Percentiles rank a stretch among this genome's conserved stretches.
These are phyloP conservation scores for Brassica incana DNA, from an alignment of 345 rosid species.

Conservation along the genomic window DNA sequence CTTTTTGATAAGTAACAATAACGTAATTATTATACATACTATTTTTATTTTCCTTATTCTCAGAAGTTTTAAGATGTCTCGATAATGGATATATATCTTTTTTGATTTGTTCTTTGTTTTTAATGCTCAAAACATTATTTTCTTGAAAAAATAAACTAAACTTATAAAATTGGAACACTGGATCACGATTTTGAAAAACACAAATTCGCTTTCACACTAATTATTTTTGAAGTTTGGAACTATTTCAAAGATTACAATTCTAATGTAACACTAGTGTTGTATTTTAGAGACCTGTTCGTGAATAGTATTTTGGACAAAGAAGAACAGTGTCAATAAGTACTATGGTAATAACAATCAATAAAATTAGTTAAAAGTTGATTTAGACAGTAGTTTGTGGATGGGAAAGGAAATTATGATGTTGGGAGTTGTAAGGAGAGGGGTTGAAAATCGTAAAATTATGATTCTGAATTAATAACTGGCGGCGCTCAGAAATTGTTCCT, in stretches of 20 bases:
- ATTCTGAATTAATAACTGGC: slow-evolving; percentile 35
- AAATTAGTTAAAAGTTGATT: background rate
- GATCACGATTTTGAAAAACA: background rate
- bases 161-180: background rate
- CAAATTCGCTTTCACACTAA: background rate
- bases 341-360: background rate
- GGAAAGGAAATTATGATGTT: slow-evolving; percentile 27
- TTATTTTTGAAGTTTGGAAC: background rate
- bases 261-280: background rate
- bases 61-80: slow-evolving; percentile 25
- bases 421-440: slow-evolving; percentile 11
- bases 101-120: slow-evolving; percentile 16
- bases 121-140: background rate
- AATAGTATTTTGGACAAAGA: background rate
- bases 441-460: slow-evolving; percentile 38
- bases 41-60: slow-evolving; percentile 4
- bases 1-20: slow-evolving; percentile 10
- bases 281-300: background rate
- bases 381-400: slow-evolving; percentile 12
- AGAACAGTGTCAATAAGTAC: background rate
- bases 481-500: slow-evolving; percentile 47
- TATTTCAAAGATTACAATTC: background rate
- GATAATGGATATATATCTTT: background rate
- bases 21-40: background rate
- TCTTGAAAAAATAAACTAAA: background rate